Base-by-base conservation (phyloP, 345 rosid species). In the Bruguiera gymnorhiza region DNA sequence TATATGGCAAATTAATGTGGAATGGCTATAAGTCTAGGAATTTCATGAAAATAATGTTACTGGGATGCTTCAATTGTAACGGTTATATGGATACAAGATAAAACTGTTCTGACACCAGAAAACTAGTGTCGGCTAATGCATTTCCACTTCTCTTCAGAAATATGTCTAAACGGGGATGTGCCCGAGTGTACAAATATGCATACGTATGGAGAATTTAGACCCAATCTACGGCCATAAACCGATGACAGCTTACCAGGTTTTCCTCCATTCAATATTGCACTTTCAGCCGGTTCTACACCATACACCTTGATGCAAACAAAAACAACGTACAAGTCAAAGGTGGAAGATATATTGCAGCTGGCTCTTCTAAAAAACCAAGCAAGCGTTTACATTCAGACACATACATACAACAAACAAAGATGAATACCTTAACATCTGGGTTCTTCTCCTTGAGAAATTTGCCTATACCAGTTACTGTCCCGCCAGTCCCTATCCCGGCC, bases 221-320 rank as follows among this genome's bases (percentile, higher is more conserved):
- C 13, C 27, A 55, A 55, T 2, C 48, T 43, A 10, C 21, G 5
- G 48, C 26, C 34, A 31, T 2, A 26, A 24, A 39, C 8, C 2
- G 26, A 31, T 29, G 18, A 55, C 0, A 23, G 32, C 26, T 62
- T 68, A 72, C 76, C 76, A 0, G 73, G 73, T 72, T 63, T 63
- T 72, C 72, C 80, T 63, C 80, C 80, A 72, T 68, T 72, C 50
- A 77, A 26, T 21, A 77, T 57, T 19, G 76, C 73, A 62, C 76
- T 77, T 77, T 72, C 76, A 21, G 69, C 73, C 27, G 80, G 80
- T 55, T 76, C 80, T 62, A 76, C 61, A 19, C 80, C 80, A 63
- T 76, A 76, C 3, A 76, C 74, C 48, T 43, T 10, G 48, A 43
- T 11, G 48, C 48, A 11, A 43, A 43, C 13, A 3, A 43, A 43